phyloP scores from a whole-genome alignment of 2,329 filamentous ascomycete genomes.

The Stenocarpella maydis region DNA sequence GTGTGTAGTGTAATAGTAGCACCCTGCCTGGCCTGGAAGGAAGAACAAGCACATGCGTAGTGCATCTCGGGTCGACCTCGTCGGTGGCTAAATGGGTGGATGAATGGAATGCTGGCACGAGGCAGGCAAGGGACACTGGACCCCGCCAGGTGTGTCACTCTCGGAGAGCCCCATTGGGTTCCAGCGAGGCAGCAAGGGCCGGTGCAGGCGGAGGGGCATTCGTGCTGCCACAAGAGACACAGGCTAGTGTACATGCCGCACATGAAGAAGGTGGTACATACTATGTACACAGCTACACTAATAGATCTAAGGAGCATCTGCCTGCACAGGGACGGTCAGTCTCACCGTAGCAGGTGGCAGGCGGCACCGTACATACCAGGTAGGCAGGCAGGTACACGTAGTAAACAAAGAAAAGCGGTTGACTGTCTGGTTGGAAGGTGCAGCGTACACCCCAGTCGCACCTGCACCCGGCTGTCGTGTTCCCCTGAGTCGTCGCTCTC shows the following conservation, averaged over 20 bases:
- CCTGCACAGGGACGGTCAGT: too few relatives aligned
- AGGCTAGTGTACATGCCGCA: not conserved
- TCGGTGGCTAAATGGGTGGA: not conserved
- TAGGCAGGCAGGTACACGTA: too few relatives aligned
- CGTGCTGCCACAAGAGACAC: not conserved
- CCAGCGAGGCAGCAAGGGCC: not conserved
- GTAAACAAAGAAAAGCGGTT: not conserved
- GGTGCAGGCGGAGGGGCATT: not conserved
- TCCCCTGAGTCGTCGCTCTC: constrained; percentile 24
- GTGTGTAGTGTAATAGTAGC: too few relatives aligned
- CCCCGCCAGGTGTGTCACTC: not conserved
- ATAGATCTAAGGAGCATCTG: too few relatives aligned
- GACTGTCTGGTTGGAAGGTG: constrained; percentile 4
- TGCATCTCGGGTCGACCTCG: constrained; percentile 14
- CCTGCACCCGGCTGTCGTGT: constrained; percentile 17
- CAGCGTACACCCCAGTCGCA: constrained; percentile 1
- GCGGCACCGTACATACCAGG: not conserved
- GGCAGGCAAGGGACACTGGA: not conserved
- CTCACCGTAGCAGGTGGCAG: too few relatives aligned
- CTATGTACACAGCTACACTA: too few relatives aligned
- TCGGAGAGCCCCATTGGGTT: not conserved
- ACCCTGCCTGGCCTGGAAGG: not conserved
- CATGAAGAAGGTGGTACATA: not conserved
- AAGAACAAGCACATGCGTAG: constrained; percentile 10
- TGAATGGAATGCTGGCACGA: too few relatives aligned